Conservation (phyloP, 73 alveolate species). For the Paramecium sexaurelia region DNA sequence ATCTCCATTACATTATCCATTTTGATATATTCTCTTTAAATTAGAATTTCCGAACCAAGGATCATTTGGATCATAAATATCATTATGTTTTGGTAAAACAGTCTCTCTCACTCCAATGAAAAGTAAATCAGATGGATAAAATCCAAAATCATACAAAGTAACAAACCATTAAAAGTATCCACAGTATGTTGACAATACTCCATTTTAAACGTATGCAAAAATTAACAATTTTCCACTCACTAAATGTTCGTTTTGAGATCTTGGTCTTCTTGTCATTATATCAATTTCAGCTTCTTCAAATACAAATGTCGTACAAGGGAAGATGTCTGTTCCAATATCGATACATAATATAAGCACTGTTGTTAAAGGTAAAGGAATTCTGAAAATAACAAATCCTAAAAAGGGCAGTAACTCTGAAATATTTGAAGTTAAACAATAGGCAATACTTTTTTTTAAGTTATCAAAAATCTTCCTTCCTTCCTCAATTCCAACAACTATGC, state of each 20-base stretch:
- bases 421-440: slow-evolving; percentile 28
- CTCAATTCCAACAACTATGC: slow-evolving; percentile 85
- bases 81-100: slow-evolving; percentile 60
- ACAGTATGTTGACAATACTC: slow-evolving; percentile 75
- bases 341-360: slow-evolving; percentile 88
- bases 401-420: slow-evolving; percentile 56
- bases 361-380: slow-evolving; percentile 77
- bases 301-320: slow-evolving; percentile 88
- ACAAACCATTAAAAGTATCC: slow-evolving; percentile 78
- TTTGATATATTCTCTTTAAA: not conserved
- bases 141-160: slow-evolving; percentile 88
- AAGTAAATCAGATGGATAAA: slow-evolving; percentile 65
- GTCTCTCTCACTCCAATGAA: slow-evolving; percentile 66
- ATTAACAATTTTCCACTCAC: slow-evolving; percentile 78
- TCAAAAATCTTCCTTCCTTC: slow-evolving; percentile 95
- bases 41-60: slow-evolving; percentile 6
- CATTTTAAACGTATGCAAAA: slow-evolving; percentile 80
- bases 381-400: slow-evolving; percentile 20
- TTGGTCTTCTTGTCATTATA: slow-evolving; percentile 89
- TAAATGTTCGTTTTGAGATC: slow-evolving; percentile 86
- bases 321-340: slow-evolving; percentile 92
- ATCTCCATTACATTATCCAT: not conserved
- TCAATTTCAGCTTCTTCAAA: slow-evolving; percentile 94
- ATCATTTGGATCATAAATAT: slow-evolving; percentile 57
- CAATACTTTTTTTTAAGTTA: slow-evolving; percentile 75